Evolutionary conservation across 257 asterid genomes (phyloP).

Genomic region (Jasminum sambac): DNA sequence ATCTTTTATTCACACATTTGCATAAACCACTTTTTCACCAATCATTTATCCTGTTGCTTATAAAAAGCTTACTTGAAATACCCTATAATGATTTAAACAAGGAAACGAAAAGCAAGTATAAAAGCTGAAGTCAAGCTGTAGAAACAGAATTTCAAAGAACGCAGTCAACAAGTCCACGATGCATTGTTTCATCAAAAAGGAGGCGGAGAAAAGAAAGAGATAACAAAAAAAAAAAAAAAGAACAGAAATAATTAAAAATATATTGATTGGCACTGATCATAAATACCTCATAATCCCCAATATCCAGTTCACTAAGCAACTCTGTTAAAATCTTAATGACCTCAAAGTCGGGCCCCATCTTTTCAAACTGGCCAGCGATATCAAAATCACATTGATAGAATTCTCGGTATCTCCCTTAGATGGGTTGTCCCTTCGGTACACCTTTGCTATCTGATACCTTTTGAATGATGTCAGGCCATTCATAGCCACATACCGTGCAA

Average conservation of each 20-base stretch:
- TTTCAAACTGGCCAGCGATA: slow-evolving; percentile 87
- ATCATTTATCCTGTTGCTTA: no score
- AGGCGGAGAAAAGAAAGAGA: no score
- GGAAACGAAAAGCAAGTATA: no score
- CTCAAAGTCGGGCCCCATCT: slow-evolving; percentile 98
- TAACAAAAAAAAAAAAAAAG: slow-evolving; percentile 1
- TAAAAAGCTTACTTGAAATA: no score
- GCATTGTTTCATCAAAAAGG: no score
- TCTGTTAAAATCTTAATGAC: slow-evolving; percentile 79
- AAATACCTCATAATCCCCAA: slow-evolving; percentile 88
- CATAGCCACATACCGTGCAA: slow-evolving; percentile 90
- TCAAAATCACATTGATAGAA: slow-evolving; percentile 97
- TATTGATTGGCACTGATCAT: not conserved
- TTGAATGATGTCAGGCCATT: slow-evolving; percentile 85
- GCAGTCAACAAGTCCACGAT: no score
- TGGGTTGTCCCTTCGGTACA: slow-evolving; percentile 93
- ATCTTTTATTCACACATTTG: no score
- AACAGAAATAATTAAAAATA: not conserved
- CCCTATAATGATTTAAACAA: no score
- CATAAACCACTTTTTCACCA: no score
- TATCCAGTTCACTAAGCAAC: slow-evolving; percentile 81
- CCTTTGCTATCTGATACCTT: slow-evolving; percentile 96
- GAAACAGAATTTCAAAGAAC: no score
- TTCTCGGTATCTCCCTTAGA: slow-evolving; percentile 94
- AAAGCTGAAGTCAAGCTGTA: no score